Conservation (phyloP, 2,329 filamentous ascomycete genomes). For the Phyllosticta citriasiana region DNA sequence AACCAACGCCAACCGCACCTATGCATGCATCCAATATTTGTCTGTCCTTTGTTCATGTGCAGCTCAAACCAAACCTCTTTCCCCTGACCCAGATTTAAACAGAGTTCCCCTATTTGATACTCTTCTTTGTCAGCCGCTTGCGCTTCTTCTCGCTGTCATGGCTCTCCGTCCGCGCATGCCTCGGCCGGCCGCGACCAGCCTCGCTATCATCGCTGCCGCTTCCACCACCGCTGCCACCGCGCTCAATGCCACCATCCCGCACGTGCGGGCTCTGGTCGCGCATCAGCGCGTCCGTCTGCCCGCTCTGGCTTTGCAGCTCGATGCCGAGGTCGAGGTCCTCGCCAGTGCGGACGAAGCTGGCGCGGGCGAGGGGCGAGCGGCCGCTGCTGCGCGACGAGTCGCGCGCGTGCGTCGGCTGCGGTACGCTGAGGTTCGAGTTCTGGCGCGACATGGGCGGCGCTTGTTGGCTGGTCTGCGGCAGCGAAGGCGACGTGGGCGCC, state of each 20-base stretch:
- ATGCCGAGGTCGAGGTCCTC: constrained; percentile 22
- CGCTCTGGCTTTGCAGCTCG: constrained; percentile 24
- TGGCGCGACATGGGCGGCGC: neutral
- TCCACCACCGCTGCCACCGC: constrained; percentile 17
- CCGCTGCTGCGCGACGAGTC: constrained; percentile 21
- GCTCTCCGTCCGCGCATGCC: constrained; percentile 22
- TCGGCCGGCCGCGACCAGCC: constrained; percentile 11
- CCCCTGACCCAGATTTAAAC: neutral
- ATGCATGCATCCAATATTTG: neutral
- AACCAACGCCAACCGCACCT: constrained; percentile 5
- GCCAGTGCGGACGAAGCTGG: constrained; percentile 31
- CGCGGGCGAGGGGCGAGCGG: constrained; percentile 36
- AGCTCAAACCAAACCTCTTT: neutral
- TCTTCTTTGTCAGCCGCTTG: constrained; percentile 26
- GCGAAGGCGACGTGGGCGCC: neutral
- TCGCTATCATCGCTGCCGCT: constrained; percentile 26
- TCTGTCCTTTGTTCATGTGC: neutral
- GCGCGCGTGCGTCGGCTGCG: neutral
- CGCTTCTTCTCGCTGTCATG: constrained; percentile 24
- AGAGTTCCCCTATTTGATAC: neutral
- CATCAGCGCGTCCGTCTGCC: constrained; percentile 5
- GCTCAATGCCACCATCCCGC: neutral
- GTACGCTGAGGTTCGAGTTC: neutral
- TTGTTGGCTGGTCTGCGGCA: constrained; percentile 2
- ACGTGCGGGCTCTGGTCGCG: constrained; percentile 3